Base-by-base conservation (phyloP, 805 yeast genomes). In the Ogataea methanolica region DNA sequence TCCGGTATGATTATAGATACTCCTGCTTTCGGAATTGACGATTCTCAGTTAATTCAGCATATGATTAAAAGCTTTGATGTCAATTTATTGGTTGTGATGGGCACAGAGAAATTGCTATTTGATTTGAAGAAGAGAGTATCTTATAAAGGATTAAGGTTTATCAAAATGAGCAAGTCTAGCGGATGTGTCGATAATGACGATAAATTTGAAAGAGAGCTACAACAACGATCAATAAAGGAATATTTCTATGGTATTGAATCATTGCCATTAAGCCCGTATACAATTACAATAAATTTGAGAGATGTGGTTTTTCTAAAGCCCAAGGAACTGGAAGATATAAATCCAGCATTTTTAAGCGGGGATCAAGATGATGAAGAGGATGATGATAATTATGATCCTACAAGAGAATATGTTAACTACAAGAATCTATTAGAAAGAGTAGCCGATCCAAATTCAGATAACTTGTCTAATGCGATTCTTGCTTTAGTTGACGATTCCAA, bases 171-270 rank as follows among this genome's bases (percentile, higher is more conserved):
- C 17, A 79, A 78, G 51, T 78, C 89, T 39, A 85, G 85, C 41
- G 97, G 97, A 1, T 82, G 83, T 33, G 85, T 85, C 8, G 88
- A 86, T 31, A 74, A 78, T 29, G 92, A 85, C 49, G 92, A 83
- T 45, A 71, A 78, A 12, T 89, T 73, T 61, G 71, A 74, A 35
- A 74, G 98, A 59, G 79, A 83, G 35, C 45, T 76, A 21, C 98
- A 92, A 63, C 88, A 90, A 57, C 75, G 79, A 38, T 72, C 84
- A 5, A 89, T 92, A 45, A 81, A 82, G 60, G 95, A 91, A 60
- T 94, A 94, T 65, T 94, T 94, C 59, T 89, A 94, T 61, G 99
- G 99, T 2, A 77, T 78, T 6, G 67, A 74, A 17, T 74, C 74
- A 40, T 75, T 80, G 5, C 79, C 82, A 5, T 72, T 94, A 45